These are phyloP conservation scores for Ambrosia hybrid DNA, from an alignment of 140 eudicot genomes.

Conservation along the genomic window DNA sequence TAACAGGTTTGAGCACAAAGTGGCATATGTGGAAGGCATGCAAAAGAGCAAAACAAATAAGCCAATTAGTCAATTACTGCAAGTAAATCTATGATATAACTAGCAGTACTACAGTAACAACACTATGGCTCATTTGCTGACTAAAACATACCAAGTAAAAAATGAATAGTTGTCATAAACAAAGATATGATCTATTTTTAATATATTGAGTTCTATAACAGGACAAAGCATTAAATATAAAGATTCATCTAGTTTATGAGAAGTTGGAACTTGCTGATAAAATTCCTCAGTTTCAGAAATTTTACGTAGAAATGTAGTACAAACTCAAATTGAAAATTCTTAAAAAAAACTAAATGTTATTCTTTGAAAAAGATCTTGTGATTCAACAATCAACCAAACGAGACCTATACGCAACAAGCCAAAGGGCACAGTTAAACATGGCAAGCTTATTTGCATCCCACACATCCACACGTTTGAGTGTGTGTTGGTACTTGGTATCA, in stretches of 20 bases:
- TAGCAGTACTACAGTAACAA: not conserved
- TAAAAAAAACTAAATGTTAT: not conserved
- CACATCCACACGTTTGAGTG: not conserved
- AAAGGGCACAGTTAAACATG: not conserved
- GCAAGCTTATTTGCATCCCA: not conserved
- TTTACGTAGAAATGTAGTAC: not conserved
- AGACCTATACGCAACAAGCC: not conserved
- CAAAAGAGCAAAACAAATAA: not conserved
- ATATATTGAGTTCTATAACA: not conserved
- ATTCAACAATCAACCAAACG: not conserved
- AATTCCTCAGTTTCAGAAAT: slow-evolving; percentile 2
- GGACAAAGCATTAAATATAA: not conserved
- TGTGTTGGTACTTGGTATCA: not conserved
- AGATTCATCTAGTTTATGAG: not conserved
- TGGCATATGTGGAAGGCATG: slow-evolving; percentile 4
- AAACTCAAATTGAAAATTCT: not conserved
- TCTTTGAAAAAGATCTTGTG: not conserved
- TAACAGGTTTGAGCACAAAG: not conserved
- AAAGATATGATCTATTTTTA: not conserved
- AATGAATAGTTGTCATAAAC: not conserved
- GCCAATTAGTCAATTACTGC: not conserved
- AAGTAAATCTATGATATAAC: not conserved
- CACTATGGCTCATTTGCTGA: slow-evolving; percentile 7
- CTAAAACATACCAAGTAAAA: slow-evolving; percentile 9
- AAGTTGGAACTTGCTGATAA: not conserved